Evolutionary conservation across 2,329 filamentous ascomycete species (phyloP).

Genomic region (Calonectria henricotiae): DNA sequence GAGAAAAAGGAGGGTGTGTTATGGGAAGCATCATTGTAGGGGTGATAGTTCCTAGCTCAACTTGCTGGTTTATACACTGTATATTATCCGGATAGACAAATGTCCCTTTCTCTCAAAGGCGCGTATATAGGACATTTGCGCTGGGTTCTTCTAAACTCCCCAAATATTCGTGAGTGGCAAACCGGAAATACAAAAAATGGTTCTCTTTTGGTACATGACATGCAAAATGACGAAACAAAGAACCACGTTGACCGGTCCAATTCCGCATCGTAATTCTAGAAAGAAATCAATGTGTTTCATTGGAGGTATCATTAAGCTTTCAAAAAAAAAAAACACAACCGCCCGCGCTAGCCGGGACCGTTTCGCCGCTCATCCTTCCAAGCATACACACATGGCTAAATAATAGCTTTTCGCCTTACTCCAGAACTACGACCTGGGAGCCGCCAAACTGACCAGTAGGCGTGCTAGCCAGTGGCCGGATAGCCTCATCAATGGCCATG

Average conservation of each 20-base stretch:
- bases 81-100: conserved; percentile 32
- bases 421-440: conserved; percentile 47
- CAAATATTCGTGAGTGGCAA: conserved; percentile 2
- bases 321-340: conserved; percentile 49
- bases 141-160: conserved; percentile 24
- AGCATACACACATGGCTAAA: conserved; percentile 38
- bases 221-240: conserved; percentile 29
- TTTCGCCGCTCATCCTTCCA: conserved; percentile 45
- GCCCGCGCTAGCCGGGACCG: conserved; percentile 43
- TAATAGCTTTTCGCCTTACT: conserved; percentile 37
- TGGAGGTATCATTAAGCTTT: conserved; percentile 56
- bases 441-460: conserved; percentile 15
- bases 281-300: conserved; percentile 47
- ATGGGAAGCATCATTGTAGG: background rate
- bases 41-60: background rate
- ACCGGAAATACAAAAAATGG: conserved; percentile 24
- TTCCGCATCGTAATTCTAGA: conserved; percentile 17
- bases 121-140: conserved; percentile 21
- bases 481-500: conserved; percentile 64
- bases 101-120: conserved; percentile 22
- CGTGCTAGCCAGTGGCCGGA: conserved; percentile 56
- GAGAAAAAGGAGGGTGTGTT: background rate
- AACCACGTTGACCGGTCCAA: conserved; percentile 9
- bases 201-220: conserved; percentile 39
- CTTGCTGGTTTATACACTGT: conserved; percentile 10